Conservation (phyloP, 78 protist genomes). For the Abeoforma whisleri region DNA sequence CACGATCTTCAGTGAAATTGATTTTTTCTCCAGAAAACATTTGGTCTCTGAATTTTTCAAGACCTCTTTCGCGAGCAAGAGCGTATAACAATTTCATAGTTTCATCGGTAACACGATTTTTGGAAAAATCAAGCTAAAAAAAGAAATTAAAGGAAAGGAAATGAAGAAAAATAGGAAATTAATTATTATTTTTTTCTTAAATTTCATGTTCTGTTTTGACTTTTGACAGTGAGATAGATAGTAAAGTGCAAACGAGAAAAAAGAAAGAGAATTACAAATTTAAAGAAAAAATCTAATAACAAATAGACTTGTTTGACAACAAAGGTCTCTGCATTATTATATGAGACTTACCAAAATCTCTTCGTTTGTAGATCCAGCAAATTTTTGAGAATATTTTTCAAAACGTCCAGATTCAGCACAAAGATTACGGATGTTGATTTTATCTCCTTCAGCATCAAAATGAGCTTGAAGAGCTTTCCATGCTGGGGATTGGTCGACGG, state of each 20-base stretch:
- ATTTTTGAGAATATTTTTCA: neutral
- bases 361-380: conserved; percentile 15
- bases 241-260: no score
- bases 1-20: conserved; percentile 84
- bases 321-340: no score
- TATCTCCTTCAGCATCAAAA: neutral
- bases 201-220: no score
- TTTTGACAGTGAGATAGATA: no score
- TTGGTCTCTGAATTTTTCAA: conserved; percentile 49
- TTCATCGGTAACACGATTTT: conserved; percentile 60
- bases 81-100: conserved; percentile 52
- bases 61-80: conserved; percentile 49
- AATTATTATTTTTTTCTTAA: no score
- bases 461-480: neutral
- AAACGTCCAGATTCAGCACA: conserved; percentile 37
- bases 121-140: conserved; percentile 73
- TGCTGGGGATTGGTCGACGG: no score
- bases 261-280: no score
- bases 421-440: neutral
- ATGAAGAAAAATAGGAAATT: no score
- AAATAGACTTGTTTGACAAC: no score
- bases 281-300: no score
- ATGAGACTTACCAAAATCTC: conserved; percentile 20
- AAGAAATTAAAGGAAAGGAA: no score
- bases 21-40: conserved; percentile 82